phyloP scores from a whole-genome alignment of 257 asterid species.

The Przewalskia tangutica region DNA sequence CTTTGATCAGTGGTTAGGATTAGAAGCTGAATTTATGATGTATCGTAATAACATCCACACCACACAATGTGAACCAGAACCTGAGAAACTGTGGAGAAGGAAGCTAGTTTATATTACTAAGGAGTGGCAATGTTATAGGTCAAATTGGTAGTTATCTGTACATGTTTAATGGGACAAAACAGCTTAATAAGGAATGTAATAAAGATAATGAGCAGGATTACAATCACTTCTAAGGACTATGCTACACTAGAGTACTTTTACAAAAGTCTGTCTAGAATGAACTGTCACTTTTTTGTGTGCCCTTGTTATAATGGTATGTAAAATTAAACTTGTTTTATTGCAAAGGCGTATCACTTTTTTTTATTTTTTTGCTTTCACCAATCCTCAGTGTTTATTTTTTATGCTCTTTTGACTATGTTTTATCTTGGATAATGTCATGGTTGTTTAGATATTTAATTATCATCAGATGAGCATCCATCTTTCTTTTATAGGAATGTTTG shows the following conservation, averaged over 20 bases:
- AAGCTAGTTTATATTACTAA: not conserved
- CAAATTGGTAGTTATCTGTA: not conserved
- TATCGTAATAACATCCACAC: not conserved
- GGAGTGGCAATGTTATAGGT: not conserved
- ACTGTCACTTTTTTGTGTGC: not conserved
- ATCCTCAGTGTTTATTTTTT: not conserved
- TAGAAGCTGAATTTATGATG: not conserved
- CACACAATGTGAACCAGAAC: not conserved
- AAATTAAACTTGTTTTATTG: not conserved
- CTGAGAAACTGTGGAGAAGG: not conserved
- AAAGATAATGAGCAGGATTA: not conserved
- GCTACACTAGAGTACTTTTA: not conserved
- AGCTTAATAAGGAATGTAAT: not conserved
- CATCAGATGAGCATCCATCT: not conserved
- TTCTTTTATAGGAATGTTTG: constrained; percentile 54
- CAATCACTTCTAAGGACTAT: not conserved
- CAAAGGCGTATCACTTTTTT: not conserved
- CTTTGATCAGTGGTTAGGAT: not conserved
- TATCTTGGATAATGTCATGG: not conserved
- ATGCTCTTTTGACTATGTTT: not conserved
- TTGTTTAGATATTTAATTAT: not conserved
- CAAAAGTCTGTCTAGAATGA: not conserved
- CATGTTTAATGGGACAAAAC: not conserved
- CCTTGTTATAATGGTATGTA: not conserved
- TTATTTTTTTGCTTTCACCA: not conserved